A percentile compares a stretch with the other conserved stretches of the same genome.
phyloP scores from a whole-genome alignment of 2,329 filamentous ascomycete species.

The Aspergillus tubingensis region DNA sequence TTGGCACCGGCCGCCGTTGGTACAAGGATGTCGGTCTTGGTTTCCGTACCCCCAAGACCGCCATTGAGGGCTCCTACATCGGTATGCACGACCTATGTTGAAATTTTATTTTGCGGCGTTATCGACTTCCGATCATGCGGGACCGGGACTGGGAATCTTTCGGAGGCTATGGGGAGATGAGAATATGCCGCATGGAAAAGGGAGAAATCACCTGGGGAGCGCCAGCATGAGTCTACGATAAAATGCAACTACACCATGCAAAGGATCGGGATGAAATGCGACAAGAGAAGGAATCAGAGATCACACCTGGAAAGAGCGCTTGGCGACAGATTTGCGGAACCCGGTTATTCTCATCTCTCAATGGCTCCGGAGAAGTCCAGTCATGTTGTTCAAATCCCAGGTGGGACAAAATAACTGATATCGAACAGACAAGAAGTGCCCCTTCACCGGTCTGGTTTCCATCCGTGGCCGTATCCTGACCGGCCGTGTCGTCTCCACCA shows the following conservation, averaged over 20 bases:
- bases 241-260: neutral
- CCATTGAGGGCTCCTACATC: constrained; percentile 99
- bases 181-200: constrained; percentile 5
- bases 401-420: constrained; percentile 28
- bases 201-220: neutral
- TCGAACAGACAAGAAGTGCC: constrained; percentile 97
- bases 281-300: neutral
- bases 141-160: constrained; percentile 7
- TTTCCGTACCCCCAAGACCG: constrained; percentile 97
- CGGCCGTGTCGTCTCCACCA: constrained; percentile 98
- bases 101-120: constrained; percentile 21
- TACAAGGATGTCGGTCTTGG: constrained; percentile 99
- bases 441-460: constrained; percentile 97
- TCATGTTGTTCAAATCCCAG: constrained; percentile 1
- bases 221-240: neutral
- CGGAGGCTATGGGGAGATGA: constrained; percentile 21
- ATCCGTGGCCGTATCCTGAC: constrained; percentile 99
- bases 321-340: neutral
- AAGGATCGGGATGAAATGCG: neutral
- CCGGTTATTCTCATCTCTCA: constrained; percentile 18
- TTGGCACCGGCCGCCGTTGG: constrained; percentile 94
- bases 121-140: constrained; percentile 22
- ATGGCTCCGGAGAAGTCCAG: constrained; percentile 11
- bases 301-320: neutral
- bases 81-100: constrained; percentile 66